A percentile compares a stretch with the other conserved stretches of the same genome.
Conservation (phyloP, 139 green algal genomes). For the Coelastrella sp. region DNA sequence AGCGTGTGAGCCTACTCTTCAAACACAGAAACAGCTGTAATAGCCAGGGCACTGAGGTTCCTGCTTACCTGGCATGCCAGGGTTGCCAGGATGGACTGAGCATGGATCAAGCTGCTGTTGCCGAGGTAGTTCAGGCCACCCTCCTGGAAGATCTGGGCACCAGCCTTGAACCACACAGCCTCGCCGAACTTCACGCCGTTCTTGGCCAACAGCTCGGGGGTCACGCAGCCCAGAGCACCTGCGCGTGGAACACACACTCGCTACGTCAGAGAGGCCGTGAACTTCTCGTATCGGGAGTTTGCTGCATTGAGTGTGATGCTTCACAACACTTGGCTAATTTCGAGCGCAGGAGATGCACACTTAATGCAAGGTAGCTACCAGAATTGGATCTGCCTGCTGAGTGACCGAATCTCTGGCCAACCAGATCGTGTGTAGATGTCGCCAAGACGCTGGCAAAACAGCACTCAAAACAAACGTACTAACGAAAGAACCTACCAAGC, state of each 20-base stretch:
- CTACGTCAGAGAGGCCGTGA: not conserved
- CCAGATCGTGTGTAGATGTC: not conserved
- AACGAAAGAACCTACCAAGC: constrained; percentile 58
- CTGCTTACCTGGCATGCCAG: constrained; percentile 89
- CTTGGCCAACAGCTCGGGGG: constrained; percentile 78
- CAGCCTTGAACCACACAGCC: constrained; percentile 97
- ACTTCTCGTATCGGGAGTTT: not conserved
- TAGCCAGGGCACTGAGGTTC: too few relatives aligned
- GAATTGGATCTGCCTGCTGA: not conserved
- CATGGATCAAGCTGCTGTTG: constrained; percentile 94
- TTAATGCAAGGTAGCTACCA: too few relatives aligned
- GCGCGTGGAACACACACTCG: not conserved
- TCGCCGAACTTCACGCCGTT: constrained; percentile 70
- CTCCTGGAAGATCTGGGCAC: constrained; percentile 91
- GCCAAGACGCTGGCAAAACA: not conserved
- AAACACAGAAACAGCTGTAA: not conserved
- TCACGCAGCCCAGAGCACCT: constrained; percentile 85
- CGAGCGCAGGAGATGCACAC: not conserved
- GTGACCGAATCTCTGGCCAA: not conserved
- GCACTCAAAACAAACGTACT: not conserved
- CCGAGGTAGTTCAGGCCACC: constrained; percentile 95
- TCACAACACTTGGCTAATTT: not conserved
- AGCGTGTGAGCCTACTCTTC: not conserved
- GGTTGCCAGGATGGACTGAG: constrained; percentile 95
- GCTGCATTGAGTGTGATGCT: not conserved